Conservation (phyloP, 805 yeast species). For the Saccharomycopsis fibuligera region DNA sequence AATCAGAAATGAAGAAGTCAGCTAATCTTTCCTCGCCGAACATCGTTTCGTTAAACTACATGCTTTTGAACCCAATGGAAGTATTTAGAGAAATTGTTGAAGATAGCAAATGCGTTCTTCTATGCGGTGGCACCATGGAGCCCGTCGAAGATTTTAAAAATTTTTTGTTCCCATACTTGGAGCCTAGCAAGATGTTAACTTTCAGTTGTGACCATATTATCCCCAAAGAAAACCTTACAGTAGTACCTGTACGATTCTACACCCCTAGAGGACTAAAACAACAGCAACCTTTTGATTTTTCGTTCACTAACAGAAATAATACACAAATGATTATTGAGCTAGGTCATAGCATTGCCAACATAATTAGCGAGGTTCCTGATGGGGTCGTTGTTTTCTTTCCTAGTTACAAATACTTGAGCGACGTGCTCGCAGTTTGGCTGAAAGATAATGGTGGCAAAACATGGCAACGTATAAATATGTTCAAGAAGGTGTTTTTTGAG, state of each 20-base stretch:
- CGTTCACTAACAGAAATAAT: slow-evolving; percentile 56
- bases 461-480: slow-evolving; percentile 30
- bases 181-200: slow-evolving; percentile 34
- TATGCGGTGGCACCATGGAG: slow-evolving; percentile 96
- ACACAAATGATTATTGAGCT: slow-evolving; percentile 38
- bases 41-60: slow-evolving; percentile 46
- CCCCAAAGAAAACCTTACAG: slow-evolving; percentile 60
- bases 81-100: slow-evolving; percentile 61
- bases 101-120: slow-evolving; percentile 58
- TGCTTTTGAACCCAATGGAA: slow-evolving; percentile 74
- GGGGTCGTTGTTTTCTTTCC: slow-evolving; percentile 85
- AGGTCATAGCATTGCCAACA: slow-evolving; percentile 41
- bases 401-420: slow-evolving; percentile 65
- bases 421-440: slow-evolving; percentile 51
- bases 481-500: slow-evolving; percentile 54
- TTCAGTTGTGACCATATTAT: slow-evolving; percentile 83
- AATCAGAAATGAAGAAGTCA: slow-evolving; percentile 22
- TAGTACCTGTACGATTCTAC: slow-evolving; percentile 34
- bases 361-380: slow-evolving; percentile 46
- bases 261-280: slow-evolving; percentile 19
- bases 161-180: slow-evolving; percentile 58
- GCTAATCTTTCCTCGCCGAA: not conserved
- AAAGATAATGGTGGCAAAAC: slow-evolving; percentile 22
- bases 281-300: slow-evolving; percentile 47
- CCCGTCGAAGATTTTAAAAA: slow-evolving; percentile 68